These are phyloP conservation scores for Silene conica DNA, from an alignment of 148 eudicot genomes.

Conservation along the genomic window DNA sequence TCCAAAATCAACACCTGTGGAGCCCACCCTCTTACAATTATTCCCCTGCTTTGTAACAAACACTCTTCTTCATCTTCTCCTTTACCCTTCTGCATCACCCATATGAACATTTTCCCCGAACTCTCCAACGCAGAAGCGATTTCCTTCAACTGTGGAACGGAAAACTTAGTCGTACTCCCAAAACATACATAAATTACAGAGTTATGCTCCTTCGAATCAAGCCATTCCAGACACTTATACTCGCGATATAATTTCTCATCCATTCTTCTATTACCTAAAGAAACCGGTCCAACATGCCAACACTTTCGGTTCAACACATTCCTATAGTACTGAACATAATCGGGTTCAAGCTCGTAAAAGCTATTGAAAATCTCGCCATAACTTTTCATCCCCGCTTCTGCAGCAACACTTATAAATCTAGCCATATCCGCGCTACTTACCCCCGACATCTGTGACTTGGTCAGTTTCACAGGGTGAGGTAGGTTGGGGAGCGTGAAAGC, in stretches of 20 bases:
- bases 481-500: slow-evolving; percentile 29
- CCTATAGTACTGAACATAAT: slow-evolving; percentile 39
- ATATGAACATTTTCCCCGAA: slow-evolving; percentile 10
- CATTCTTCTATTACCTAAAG: slow-evolving; percentile 25
- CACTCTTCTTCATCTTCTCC: background rate
- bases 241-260: slow-evolving; percentile 5
- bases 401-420: background rate
- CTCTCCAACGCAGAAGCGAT: slow-evolving; percentile 17
- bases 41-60: slow-evolving; percentile 1
- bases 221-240: slow-evolving; percentile 17
- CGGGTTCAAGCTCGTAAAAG: slow-evolving; percentile 64
- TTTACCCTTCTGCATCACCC: background rate
- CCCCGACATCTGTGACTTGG: slow-evolving; percentile 16
- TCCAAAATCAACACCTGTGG: slow-evolving; percentile 19
- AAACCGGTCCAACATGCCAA: slow-evolving; percentile 64
- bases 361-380: slow-evolving; percentile 54
- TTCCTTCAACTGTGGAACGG: slow-evolving; percentile 13
- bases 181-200: slow-evolving; percentile 19
- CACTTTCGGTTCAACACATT: slow-evolving; percentile 36
- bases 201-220: slow-evolving; percentile 1
- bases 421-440: background rate
- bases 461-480: slow-evolving; percentile 34
- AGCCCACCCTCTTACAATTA: slow-evolving; percentile 21
- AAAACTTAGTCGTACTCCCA: slow-evolving; percentile 5
- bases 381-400: background rate